Evolutionary conservation across 805 yeast genomes (phyloP), one percentile per base, ranked within the genome.

Genomic region (Maudiozyma bulderi): DNA sequence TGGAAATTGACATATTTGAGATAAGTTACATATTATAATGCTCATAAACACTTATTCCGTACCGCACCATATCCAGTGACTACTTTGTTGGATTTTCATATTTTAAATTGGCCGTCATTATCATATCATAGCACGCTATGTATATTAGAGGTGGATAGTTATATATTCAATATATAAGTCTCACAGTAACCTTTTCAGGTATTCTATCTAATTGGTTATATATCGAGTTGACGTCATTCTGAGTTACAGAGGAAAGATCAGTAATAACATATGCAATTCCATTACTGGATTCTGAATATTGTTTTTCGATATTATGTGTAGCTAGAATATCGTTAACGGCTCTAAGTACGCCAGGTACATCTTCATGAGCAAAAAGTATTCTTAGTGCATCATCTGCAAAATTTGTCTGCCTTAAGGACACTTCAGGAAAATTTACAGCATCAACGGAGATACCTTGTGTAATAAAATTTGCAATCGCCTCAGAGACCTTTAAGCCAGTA

Each of bases 351-450:
- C 98, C 99, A 31, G 98, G 99, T 58, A 91, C 96, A 71, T 91
- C 93, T 71, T 85, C 91, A 74, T 91, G 98, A 62, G 90, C 85
- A 72, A 91, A 93, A 61, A 93, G 76, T 40, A 93, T 95, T 73
- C 98, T 86, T 57, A 90, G 96, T 65, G 83, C 78, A 63, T 84
- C 82, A 67, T 86, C 95, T 63, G 86, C 95, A 68, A 83, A 76
- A 60, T 88, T 86, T 56, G 87, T 73, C 34, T 88, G 83, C 73
- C 96, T 85, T 60, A 91, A 76, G 28, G 89, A 72, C 55, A 91
- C 97, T 74, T 93, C 98, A 61, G 99, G 99, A 93, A 93, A 90
- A 78, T 93, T 91, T 51, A 91, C 98, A 5, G 98, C 90, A 61
- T 96, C 97, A 44, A 78, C 78, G 11, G 97, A 86, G 61, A 81